Base-by-base conservation (phyloP, 2,329 filamentous ascomycete genomes). In the Aspergillus sergii region DNA sequence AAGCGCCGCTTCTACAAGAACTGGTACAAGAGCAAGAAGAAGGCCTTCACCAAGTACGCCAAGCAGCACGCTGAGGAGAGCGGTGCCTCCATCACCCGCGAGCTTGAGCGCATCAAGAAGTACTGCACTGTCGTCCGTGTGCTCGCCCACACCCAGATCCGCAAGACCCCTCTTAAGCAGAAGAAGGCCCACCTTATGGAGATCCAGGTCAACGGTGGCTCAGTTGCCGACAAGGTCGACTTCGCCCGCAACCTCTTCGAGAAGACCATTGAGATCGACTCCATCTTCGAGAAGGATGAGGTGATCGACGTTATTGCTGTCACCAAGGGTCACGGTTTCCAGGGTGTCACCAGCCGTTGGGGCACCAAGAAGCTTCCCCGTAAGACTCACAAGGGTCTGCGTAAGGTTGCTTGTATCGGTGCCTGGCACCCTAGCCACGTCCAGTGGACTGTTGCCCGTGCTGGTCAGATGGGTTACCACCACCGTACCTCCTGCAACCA, bases 1-100 rank as follows among this genome's bases (percentile, higher is more conserved):
- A 97, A 97, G 91, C 92, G 95, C 80, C 92, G 95, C 82, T 99
- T 99, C 93, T 99, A 99, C 92, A 98, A 98, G 93, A 99, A 99
- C 91, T 99, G 95, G 95, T 99, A 99, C 92, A 97, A 97, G 91
- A 93, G 90, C 89, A 99, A 99, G 94, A 98, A 97, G 93, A 99
- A 99, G 94, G 95, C 95, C 69, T 99, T 99, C 88, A 99, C 95
- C 89, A 97, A 96, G 89, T 99, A 99, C 86, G 93, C 95, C 88
- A 99, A 98, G 93, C 94, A 96, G 90, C 93, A 98, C 91, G 93
- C 94, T 71, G 94, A 98, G 88, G 90, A 85, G 86, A 91, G 84
- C 84, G 94, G 93, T 78, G 86, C 92, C 75, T 93, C 92, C 79
- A 91, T 98, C 87, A 93, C 91, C 83, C 92, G 92, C 81, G 95